Evolutionary conservation across 768 basidiomycete genomes (phyloP).

Genomic region (Atractiella rhizophila): DNA sequence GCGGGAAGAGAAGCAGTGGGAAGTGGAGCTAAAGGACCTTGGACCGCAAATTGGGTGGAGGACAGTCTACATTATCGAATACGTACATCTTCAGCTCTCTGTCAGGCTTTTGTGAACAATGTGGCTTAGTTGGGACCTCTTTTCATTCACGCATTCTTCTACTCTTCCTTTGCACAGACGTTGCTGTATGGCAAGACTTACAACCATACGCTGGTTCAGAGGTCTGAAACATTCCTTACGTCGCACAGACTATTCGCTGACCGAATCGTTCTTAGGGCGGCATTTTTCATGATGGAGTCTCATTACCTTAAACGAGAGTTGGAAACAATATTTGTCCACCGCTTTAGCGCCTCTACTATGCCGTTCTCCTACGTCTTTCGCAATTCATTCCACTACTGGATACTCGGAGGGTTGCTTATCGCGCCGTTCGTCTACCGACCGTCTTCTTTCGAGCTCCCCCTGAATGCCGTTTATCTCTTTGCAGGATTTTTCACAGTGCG

Average conservation of each 20-base stretch:
- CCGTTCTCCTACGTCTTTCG: constrained; percentile 48
- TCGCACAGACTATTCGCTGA: not conserved
- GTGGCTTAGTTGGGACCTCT: constrained; percentile 49
- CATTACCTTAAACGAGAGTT: constrained; percentile 82
- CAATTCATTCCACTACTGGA: constrained; percentile 73
- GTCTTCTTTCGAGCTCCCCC: constrained; percentile 38
- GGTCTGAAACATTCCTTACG: constrained; percentile 23
- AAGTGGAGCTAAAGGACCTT: too few relatives aligned
- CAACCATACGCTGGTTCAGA: constrained; percentile 50
- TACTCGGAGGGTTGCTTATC: constrained; percentile 52
- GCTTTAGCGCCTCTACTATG: constrained; percentile 88
- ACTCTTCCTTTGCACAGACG: constrained; percentile 35
- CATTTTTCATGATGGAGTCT: constrained; percentile 46
- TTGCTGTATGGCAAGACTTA: constrained; percentile 45
- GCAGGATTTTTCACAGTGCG: constrained; percentile 50
- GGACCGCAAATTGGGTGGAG: too few relatives aligned
- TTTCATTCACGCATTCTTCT: constrained; percentile 63
- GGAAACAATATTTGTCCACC: constrained; percentile 80
- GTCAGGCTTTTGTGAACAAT: not conserved
- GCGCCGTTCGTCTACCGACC: constrained; percentile 62
- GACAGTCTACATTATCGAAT: constrained; percentile 81
- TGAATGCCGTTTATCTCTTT: constrained; percentile 39
- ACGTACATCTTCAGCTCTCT: constrained; percentile 33
- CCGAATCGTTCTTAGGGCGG: constrained; percentile 24
- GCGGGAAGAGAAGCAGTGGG: too few relatives aligned